These are phyloP conservation scores for Neurospora sp. DNA, from an alignment of 495 filamentous ascomycete species.

Conservation along the genomic window DNA sequence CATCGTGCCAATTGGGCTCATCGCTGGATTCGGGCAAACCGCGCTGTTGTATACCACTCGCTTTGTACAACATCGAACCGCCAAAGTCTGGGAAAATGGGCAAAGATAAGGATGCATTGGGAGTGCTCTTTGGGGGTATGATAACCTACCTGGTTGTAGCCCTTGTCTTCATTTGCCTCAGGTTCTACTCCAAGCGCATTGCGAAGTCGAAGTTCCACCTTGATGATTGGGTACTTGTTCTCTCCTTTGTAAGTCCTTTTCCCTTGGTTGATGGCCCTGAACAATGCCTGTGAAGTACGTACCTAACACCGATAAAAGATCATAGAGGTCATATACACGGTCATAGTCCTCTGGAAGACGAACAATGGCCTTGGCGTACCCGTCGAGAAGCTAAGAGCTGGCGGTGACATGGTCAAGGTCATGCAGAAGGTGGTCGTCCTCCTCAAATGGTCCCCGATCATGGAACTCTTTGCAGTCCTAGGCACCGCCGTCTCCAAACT, in stretches of 20 bases:
- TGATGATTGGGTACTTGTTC: background rate
- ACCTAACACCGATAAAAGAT: background rate
- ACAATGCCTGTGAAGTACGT: background rate
- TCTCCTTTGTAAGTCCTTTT: background rate
- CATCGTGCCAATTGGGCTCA: background rate
- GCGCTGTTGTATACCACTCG: background rate
- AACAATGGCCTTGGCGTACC: background rate
- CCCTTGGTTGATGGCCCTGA: too few species aligned
- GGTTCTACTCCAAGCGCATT: background rate
- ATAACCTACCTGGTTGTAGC: background rate
- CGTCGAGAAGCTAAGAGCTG: background rate
- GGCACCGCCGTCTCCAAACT: constrained; percentile 2
- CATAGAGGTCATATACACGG: background rate
- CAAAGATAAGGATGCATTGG: background rate
- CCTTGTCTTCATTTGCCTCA: background rate
- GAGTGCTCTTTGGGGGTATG: background rate
- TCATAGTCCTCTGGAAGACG: background rate
- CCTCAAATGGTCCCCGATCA: constrained; percentile 22
- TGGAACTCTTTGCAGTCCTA: constrained; percentile 1
- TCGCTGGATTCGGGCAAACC: background rate
- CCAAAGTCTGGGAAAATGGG: background rate
- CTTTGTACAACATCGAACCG: background rate
- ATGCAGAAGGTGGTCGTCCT: constrained; percentile 11
- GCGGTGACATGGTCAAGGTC: background rate
- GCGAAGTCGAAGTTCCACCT: background rate